Evolutionary conservation across 352 stramenopile genomes (phyloP).

Genomic region (Pythium phragmitis): DNA sequence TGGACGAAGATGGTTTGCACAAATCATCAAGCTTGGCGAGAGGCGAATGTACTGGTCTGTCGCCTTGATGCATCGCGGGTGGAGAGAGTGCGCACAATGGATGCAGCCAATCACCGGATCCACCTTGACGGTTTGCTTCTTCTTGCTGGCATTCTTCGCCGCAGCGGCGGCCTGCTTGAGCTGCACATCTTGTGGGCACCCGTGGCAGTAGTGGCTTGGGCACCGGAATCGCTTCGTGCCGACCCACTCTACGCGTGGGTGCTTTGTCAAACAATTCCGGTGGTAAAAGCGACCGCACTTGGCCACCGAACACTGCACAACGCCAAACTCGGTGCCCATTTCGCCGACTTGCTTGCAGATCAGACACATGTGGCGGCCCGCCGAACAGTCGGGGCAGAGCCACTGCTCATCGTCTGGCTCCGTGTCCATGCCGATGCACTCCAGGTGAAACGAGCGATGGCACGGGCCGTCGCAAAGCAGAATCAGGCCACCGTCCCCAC

Average conservation of each 20-base stretch:
- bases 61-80: slow-evolving; percentile 76
- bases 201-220: slow-evolving; percentile 88
- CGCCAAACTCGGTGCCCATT: slow-evolving; percentile 87
- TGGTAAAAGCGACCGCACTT: slow-evolving; percentile 95
- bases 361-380: slow-evolving; percentile 90
- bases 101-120: slow-evolving; percentile 77
- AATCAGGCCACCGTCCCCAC: slow-evolving; percentile 89
- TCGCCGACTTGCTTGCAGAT: slow-evolving; percentile 91
- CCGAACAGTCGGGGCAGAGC: slow-evolving; percentile 89
- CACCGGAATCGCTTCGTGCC: slow-evolving; percentile 89
- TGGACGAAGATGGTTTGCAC: slow-evolving; percentile 70
- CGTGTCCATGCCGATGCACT: slow-evolving; percentile 86
- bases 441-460: slow-evolving; percentile 92
- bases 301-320: slow-evolving; percentile 89
- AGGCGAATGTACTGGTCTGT: slow-evolving; percentile 79
- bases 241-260: slow-evolving; percentile 80
- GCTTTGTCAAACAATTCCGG: slow-evolving; percentile 78
- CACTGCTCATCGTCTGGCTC: slow-evolving; percentile 87
- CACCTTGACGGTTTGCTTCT: slow-evolving; percentile 43
- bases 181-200: slow-evolving; percentile 42
- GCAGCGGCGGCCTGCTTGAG: slow-evolving; percentile 25
- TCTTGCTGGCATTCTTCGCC: slow-evolving; percentile 35
- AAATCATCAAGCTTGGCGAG: slow-evolving; percentile 88
- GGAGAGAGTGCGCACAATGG: slow-evolving; percentile 83
- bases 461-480: slow-evolving; percentile 91